These are phyloP conservation scores for Umbellularia californica DNA, from an alignment of 164 flowering plant species.

Conservation along the genomic window DNA sequence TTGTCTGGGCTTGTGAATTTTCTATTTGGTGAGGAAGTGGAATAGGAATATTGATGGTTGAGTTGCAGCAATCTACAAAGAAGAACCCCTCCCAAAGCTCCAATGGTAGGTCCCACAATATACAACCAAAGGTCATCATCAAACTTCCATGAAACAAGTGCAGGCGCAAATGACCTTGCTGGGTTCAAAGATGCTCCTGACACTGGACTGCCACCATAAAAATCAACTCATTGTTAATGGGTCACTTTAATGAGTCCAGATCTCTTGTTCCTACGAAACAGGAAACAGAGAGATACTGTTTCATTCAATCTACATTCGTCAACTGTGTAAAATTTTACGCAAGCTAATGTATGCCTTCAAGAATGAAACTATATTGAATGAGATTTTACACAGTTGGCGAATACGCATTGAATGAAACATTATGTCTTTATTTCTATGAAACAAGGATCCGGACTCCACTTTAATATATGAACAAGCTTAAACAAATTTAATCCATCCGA, in stretches of 20 bases:
- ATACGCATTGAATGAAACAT: too few relatives aligned
- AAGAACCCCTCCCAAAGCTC: slow-evolving; percentile 54
- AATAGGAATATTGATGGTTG: slow-evolving; percentile 10
- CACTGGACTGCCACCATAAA: slow-evolving; percentile 46
- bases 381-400: too few relatives aligned
- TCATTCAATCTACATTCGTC: too few relatives aligned
- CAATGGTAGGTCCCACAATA: slow-evolving; percentile 53
- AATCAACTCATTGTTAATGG: neutral
- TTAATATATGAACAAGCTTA: too few relatives aligned
- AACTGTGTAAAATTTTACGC: too few relatives aligned
- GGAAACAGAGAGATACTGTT: too few relatives aligned
- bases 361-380: too few relatives aligned
- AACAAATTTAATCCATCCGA: too few relatives aligned
- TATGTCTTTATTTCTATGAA: too few relatives aligned
- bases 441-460: neutral
- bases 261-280: fast-evolving
- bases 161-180: slow-evolving; percentile 86
- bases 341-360: too few relatives aligned
- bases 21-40: slow-evolving; percentile 25
- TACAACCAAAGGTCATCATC: slow-evolving; percentile 62
- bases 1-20: neutral
- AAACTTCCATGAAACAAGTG: slow-evolving; percentile 55
- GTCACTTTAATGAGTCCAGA: neutral
- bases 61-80: slow-evolving; percentile 32
- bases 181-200: slow-evolving; percentile 96